Conservation (phyloP, 768 basidiomycete genomes). For the Rhodotorula graminis region DNA sequence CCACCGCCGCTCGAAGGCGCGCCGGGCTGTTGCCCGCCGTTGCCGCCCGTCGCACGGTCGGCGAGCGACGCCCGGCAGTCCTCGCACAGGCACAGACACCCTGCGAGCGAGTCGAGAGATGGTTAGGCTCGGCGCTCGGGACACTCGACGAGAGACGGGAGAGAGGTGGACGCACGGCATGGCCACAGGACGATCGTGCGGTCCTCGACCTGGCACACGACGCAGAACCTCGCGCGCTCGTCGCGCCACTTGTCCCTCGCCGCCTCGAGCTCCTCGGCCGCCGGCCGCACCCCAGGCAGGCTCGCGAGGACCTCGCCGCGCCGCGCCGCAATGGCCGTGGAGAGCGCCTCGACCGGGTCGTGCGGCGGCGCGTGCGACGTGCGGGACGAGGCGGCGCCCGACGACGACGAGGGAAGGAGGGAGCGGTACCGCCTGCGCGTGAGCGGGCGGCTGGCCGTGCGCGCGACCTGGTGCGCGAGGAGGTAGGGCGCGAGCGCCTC, state of each 20-base stretch:
- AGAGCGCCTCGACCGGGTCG: not conserved
- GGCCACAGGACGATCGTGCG: conserved; percentile 30
- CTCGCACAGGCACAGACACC: conserved; percentile 28
- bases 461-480: conserved; percentile 24
- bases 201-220: conserved; percentile 33
- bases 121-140: too few relatives aligned
- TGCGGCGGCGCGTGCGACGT: too few relatives aligned
- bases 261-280: not conserved
- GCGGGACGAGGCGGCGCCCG: not conserved
- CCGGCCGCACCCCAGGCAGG: too few relatives aligned
- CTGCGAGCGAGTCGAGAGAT: conserved; percentile 1
- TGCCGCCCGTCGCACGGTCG: not conserved
- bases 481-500: conserved; percentile 27
- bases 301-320: not conserved
- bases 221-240: conserved; percentile 14
- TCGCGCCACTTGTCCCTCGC: conserved; percentile 17
- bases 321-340: not conserved
- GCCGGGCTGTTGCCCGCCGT: too few relatives aligned
- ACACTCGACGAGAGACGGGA: too few relatives aligned
- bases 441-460: not conserved
- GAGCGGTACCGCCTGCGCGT: conserved; percentile 18
- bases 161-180: conserved; percentile 15
- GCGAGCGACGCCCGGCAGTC: conserved; percentile 22
- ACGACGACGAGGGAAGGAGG: not conserved
- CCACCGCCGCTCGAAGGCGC: not conserved